Conservation (phyloP, 345 rosid species). For the Melaleuca quinquenervia region DNA sequence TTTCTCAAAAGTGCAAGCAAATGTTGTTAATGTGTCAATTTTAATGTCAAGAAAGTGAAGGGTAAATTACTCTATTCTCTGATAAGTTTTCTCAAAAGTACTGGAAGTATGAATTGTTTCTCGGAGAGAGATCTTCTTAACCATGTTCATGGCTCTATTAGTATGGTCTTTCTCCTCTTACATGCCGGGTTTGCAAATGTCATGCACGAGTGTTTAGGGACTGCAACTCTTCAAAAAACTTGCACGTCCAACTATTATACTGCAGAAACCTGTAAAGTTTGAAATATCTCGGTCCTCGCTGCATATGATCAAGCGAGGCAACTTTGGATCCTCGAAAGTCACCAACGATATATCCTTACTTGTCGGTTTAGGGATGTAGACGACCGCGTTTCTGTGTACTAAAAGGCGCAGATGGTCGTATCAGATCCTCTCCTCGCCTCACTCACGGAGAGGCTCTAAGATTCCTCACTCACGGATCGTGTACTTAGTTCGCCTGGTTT, state of each 20-base stretch:
- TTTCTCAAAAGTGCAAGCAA: background rate
- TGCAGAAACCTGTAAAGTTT: background rate
- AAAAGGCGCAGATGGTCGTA: conserved; percentile 26
- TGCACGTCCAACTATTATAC: background rate
- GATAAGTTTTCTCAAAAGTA: too few species aligned
- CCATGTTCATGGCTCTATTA: conserved; percentile 14
- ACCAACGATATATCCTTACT: conserved; percentile 33
- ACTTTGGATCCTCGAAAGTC: conserved; percentile 20
- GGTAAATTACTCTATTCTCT: background rate
- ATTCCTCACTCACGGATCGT: conserved; percentile 3
- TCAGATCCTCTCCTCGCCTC: conserved; percentile 24
- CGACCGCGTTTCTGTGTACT: conserved; percentile 17
- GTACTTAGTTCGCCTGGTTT: background rate
- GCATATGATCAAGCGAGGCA: conserved; percentile 31
- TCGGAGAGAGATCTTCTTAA: conserved; percentile 20
- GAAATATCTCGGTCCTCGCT: background rate
- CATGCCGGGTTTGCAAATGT: conserved; percentile 2
- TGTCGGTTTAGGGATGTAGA: conserved; percentile 38
- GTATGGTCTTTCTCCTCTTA: conserved; percentile 22
- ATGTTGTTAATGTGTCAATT: background rate
- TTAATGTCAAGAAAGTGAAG: background rate
- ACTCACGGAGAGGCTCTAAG: conserved; percentile 8
- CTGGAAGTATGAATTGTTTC: conserved; percentile 11
- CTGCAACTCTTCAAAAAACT: background rate
- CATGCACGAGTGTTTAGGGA: background rate